These are phyloP conservation scores for Gamarada debralockiae DNA, from an alignment of 495 filamentous ascomycete species.

Conservation along the genomic window DNA sequence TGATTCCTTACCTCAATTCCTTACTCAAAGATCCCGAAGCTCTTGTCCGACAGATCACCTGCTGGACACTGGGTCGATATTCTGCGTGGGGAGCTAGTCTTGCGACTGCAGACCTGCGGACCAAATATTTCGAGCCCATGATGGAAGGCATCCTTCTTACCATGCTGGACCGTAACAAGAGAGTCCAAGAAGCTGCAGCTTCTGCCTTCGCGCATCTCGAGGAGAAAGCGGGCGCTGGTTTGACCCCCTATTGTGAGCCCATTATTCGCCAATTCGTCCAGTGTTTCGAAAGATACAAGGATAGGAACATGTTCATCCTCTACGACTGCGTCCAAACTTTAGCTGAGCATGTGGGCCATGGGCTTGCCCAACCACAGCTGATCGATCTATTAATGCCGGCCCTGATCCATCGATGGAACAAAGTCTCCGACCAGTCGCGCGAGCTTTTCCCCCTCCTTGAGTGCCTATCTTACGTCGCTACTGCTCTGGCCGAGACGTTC, in stretches of 20 bases:
- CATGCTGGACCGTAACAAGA: slow-evolving; percentile 97
- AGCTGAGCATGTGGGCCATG: slow-evolving; percentile 82
- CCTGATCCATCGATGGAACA: slow-evolving; percentile 84
- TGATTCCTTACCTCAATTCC: slow-evolving; percentile 87
- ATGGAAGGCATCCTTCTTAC: slow-evolving; percentile 93
- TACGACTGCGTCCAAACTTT: slow-evolving; percentile 99
- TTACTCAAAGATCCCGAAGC: slow-evolving; percentile 81
- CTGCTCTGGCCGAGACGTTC: slow-evolving; percentile 79
- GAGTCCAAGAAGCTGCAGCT: slow-evolving; percentile 93
- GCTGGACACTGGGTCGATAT: slow-evolving; percentile 94
- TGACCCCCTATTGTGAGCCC: slow-evolving; percentile 81
- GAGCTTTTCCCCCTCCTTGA: slow-evolving; percentile 94
- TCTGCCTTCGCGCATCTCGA: slow-evolving; percentile 96
- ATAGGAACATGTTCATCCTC: slow-evolving; percentile 96
- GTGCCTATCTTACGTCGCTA: slow-evolving; percentile 91
- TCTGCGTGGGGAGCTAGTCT: slow-evolving; percentile 89
- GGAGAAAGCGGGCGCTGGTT: slow-evolving; percentile 77
- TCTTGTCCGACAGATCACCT: slow-evolving; percentile 95
- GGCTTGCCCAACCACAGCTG: slow-evolving; percentile 71
- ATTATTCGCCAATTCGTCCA: slow-evolving; percentile 90
- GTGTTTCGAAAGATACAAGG: slow-evolving; percentile 94
- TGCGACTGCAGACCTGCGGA: slow-evolving; percentile 56
- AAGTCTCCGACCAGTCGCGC: slow-evolving; percentile 80
- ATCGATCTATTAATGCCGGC: slow-evolving; percentile 91
- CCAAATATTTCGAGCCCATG: slow-evolving; percentile 87